Percentiles rank a stretch among this genome's conserved stretches.
Conservation (phyloP, 768 basidiomycete genomes). For the Arthromyces matolae region DNA sequence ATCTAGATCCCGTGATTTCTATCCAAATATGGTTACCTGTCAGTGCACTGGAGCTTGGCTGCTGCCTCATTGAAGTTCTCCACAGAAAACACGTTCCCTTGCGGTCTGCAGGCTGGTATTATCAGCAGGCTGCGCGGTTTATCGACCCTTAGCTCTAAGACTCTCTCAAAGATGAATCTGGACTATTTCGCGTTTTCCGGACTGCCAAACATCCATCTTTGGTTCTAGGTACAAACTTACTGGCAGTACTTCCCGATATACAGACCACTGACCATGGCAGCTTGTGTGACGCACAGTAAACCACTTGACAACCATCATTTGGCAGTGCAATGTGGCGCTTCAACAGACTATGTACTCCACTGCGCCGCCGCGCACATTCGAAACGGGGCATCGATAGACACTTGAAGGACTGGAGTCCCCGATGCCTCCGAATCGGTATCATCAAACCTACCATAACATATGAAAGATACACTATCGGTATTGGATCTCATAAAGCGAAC, state of each 20-base stretch:
- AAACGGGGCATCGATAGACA: background rate
- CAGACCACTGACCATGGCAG: background rate
- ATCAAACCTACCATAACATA: background rate
- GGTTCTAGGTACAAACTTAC: background rate
- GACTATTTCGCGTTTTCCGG: constrained; percentile 5
- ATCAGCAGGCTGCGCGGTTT: no score
- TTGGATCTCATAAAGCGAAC: no score
- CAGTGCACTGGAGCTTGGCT: no score
- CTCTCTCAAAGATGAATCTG: no score
- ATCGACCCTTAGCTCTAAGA: no score
- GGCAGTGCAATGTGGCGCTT: background rate
- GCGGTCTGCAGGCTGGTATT: no score
- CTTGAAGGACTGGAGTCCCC: background rate
- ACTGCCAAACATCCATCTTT: background rate
- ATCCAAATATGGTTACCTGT: constrained; percentile 1
- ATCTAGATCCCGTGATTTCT: background rate
- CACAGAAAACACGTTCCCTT: no score
- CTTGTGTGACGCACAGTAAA: background rate
- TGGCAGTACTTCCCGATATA: no score
- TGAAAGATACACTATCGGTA: constrained; percentile 4
- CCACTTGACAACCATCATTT: constrained; percentile 2
- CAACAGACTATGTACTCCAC: background rate
- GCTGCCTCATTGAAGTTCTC: no score
- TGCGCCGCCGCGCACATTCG: background rate
- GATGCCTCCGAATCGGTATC: constrained; percentile 11